These are phyloP conservation scores for Chaetomium tenue DNA, from an alignment of 495 filamentous ascomycete genomes.

Conservation along the genomic window DNA sequence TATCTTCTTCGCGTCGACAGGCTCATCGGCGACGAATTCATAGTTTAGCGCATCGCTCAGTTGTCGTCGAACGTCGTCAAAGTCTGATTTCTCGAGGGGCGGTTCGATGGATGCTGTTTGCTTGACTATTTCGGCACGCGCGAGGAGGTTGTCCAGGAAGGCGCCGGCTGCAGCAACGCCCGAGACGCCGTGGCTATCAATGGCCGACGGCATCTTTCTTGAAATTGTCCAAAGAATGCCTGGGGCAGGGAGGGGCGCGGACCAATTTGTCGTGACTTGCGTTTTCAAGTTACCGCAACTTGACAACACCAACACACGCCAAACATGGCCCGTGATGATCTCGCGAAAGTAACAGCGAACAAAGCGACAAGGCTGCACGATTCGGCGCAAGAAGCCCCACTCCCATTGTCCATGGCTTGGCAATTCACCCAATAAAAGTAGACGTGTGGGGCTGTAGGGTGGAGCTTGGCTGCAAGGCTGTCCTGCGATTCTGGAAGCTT, in stretches of 20 bases:
- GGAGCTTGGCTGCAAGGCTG: conserved; percentile 16
- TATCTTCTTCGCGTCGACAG: conserved; percentile 40
- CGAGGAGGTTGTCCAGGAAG: conserved; percentile 61
- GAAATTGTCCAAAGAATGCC: not conserved
- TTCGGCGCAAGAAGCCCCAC: not conserved
- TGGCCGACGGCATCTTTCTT: conserved; percentile 44
- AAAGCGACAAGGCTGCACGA: conserved; percentile 7
- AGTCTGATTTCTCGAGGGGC: conserved; percentile 63
- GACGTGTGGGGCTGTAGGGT: conserved; percentile 8
- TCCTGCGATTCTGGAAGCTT: not conserved
- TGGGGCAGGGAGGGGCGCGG: not conserved
- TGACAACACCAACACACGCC: not conserved
- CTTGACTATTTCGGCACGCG: conserved; percentile 64
- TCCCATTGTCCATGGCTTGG: conserved; percentile 2
- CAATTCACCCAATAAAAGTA: not conserved
- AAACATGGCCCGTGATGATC: not conserved
- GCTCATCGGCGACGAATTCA: conserved; percentile 20
- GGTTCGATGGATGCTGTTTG: conserved; percentile 69
- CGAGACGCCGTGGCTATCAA: conserved; percentile 49
- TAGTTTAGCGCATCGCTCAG: conserved; percentile 41
- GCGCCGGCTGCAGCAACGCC: conserved; percentile 56
- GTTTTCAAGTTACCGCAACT: not conserved
- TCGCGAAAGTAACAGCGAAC: not conserved
- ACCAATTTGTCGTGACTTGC: not conserved
- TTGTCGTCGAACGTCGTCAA: conserved; percentile 48